Percentiles rank a stretch among this genome's conserved stretches.
Evolutionary conservation across 148 eudicot species (phyloP).

Genomic region (Arctostaphylos glauca): DNA sequence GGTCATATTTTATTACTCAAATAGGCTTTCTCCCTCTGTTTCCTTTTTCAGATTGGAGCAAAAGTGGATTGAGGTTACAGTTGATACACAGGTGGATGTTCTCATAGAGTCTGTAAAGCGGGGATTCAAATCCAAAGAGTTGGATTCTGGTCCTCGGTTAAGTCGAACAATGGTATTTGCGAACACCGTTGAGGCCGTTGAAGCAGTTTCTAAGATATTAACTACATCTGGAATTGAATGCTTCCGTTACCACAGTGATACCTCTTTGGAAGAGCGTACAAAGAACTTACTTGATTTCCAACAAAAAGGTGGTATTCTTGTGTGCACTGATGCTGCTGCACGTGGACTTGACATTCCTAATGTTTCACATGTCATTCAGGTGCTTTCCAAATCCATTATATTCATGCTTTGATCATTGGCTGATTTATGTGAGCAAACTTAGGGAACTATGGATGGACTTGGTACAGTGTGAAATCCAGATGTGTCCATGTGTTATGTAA

Average conservation of each 20-base stretch:
- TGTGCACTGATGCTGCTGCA: constrained; percentile 95
- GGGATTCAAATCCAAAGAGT: constrained; percentile 23
- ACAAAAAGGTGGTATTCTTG: constrained; percentile 78
- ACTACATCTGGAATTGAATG: constrained; percentile 62
- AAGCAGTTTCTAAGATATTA: constrained; percentile 67
- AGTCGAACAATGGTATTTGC: constrained; percentile 89
- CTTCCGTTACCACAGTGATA: constrained; percentile 72
- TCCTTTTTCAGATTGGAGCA: constrained; percentile 66
- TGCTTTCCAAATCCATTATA: constrained; percentile 15
- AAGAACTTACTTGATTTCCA: constrained; percentile 64
- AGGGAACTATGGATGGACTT: too few relatives aligned
- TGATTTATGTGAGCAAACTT: too few relatives aligned
- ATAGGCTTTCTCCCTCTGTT: not conserved
- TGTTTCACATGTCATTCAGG: constrained; percentile 96
- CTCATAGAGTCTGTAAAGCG: constrained; percentile 69
- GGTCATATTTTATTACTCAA: not conserved
- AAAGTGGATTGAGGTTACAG: constrained; percentile 79
- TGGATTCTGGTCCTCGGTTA: constrained; percentile 30
- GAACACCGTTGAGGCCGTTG: constrained; percentile 93
- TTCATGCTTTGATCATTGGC: constrained; percentile 3
- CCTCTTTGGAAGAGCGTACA: constrained; percentile 67
- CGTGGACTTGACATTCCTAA: constrained; percentile 90
- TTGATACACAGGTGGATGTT: constrained; percentile 79
- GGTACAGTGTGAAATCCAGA: not conserved
- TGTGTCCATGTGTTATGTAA: not conserved